Percentiles rank a stretch among this genome's conserved stretches.
phyloP scores from a whole-genome alignment of 129 eudicot species.

The Flaveria linearis region DNA sequence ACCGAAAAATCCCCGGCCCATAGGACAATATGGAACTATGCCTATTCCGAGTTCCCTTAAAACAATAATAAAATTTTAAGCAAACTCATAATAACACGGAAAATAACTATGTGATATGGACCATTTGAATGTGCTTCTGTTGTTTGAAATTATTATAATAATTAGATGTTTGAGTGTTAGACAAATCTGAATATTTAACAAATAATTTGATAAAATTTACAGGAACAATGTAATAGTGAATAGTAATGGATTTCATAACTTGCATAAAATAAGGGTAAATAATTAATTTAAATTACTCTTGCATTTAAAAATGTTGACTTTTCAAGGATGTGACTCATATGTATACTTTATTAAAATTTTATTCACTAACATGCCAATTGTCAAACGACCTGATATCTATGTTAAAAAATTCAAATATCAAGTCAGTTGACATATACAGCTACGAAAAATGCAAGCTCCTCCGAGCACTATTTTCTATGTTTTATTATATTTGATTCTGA shows the following conservation, averaged over 20 bases:
- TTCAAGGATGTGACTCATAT: neutral
- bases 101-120: neutral
- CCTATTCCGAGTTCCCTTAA: constrained; percentile 68
- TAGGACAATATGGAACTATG: constrained; percentile 75
- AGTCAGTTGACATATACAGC: neutral
- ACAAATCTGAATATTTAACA: neutral
- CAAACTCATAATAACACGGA: neutral
- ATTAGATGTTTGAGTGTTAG: neutral
- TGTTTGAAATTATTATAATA: neutral
- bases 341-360: neutral
- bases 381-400: neutral
- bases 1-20: constrained; percentile 81
- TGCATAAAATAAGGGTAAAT: neutral
- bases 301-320: neutral
- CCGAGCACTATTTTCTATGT: neutral
- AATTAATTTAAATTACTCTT: neutral
- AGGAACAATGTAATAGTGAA: neutral
- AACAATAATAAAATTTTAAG: neutral
- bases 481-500: constrained; percentile 4
- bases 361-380: neutral
- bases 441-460: neutral
- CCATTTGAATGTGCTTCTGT: neutral
- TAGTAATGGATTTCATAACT: neutral
- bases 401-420: neutral
- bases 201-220: neutral